Evolutionary conservation across 345 rosid genomes (phyloP).

Genomic region (Adansonia digitata): DNA sequence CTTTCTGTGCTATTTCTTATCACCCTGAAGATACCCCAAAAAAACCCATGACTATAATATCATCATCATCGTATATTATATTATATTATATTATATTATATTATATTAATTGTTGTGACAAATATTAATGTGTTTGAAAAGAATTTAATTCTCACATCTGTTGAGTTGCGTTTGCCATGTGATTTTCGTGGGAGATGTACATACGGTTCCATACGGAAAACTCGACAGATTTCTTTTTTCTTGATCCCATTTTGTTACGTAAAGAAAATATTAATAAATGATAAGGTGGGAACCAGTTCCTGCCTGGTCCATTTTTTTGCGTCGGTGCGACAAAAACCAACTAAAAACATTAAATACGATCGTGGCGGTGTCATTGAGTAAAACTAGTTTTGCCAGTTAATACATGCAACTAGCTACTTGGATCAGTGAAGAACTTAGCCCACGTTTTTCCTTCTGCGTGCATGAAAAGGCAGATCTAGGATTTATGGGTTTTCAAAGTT

Average conservation of each 20-base stretch:
- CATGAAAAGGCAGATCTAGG: constrained; percentile 15
- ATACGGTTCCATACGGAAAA: constrained; percentile 31
- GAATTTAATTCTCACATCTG: background rate
- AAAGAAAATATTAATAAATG: constrained; percentile 18
- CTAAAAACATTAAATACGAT: constrained; percentile 9
- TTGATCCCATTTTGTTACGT: background rate
- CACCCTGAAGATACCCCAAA: constrained; percentile 33
- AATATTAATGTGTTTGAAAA: background rate
- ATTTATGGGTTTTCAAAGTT: background rate
- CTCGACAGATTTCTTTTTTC: background rate
- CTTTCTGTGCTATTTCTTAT: constrained; percentile 65
- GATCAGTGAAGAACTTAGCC: background rate
- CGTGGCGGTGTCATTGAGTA: background rate
- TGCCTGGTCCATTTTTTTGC: constrained; percentile 3
- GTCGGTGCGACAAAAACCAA: constrained; percentile 32
- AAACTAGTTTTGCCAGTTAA: background rate
- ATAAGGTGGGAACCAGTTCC: background rate
- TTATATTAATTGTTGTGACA: too few relatives aligned
- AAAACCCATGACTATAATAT: background rate
- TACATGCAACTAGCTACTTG: background rate
- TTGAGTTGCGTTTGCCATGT: constrained; percentile 28
- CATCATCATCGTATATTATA: too few relatives aligned
- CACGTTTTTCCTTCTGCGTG: constrained; percentile 13
- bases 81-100: too few relatives aligned
- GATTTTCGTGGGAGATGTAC: constrained; percentile 7